Evolutionary conservation across 164 flowering plant genomes (phyloP).

Genomic region (Stephania yunnanensis): DNA sequence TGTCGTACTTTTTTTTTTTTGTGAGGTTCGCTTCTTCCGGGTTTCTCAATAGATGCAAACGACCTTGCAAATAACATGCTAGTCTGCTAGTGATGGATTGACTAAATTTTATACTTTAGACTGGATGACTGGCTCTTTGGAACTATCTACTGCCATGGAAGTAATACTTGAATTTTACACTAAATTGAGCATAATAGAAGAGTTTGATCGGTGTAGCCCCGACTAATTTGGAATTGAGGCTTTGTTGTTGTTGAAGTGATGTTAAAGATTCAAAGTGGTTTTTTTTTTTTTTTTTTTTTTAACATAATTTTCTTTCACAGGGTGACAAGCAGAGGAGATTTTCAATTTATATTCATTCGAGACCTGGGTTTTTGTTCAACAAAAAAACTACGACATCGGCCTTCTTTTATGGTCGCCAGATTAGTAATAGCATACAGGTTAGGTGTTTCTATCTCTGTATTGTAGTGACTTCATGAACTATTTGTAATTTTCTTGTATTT

Average conservation of each 20-base stretch:
- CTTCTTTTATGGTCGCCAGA: constrained; percentile 65
- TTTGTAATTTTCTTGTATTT: background rate
- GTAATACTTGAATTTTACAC: background rate
- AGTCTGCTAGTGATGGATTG: background rate
- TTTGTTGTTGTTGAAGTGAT: too few relatives aligned
- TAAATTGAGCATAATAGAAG: background rate
- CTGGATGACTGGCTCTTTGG: background rate
- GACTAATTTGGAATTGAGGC: too few relatives aligned
- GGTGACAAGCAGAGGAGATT: constrained; percentile 53
- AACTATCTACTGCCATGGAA: background rate
- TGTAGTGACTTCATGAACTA: background rate
- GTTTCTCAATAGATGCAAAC: background rate
- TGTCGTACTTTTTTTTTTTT: background rate
- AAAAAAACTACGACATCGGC: constrained; percentile 69
- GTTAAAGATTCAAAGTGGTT: too few relatives aligned
- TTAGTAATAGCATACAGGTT: constrained; percentile 87
- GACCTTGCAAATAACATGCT: background rate
- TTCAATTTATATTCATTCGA: constrained; percentile 77
- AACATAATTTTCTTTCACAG: constrained; percentile 34
- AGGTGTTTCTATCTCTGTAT: constrained; percentile 5
- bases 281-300: background rate
- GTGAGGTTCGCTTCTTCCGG: background rate
- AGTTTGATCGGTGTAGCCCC: too few relatives aligned
- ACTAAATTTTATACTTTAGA: background rate
- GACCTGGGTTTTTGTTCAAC: constrained; percentile 85